Evolutionary conservation across 257 asterid species (phyloP), one percentile per base, ranked within the genome.

Genomic region (Haberlea rhodopensis): DNA sequence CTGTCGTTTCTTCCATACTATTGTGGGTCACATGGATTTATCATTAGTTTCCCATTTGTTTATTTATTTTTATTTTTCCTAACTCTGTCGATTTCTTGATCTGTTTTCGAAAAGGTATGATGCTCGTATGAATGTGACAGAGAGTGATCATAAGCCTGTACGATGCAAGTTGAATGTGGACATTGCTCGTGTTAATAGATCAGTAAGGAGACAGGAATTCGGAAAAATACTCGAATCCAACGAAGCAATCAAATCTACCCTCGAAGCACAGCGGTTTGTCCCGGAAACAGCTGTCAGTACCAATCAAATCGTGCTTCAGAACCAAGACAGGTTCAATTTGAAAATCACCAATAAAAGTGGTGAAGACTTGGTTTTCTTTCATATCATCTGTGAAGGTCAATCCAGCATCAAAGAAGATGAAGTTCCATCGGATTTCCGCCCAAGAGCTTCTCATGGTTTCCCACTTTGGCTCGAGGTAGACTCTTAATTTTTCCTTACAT

Each of bases 391-490:
- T 54, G 82, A 80, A 75, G 96, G 92, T 52, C 99, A 94, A 68
- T 72, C 91, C 73, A 73, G 79, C 65, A 34, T 81, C 72, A 79
- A 67, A 28, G 94, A 83, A 57, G 84, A 73, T 29, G 82, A 73
- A 55, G 76, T 66, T 46, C 51, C 81, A 53, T 63, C 85, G 19
- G 88, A 81, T 1, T 78, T 64, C 57, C 95, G 75, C 19, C 85
- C 85, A 3, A 75, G 97, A 66, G 97, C 85, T 62, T 80, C 89
- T 8, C 84, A 75, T 29, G 94, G 97, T 19, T 82, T 94, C 54
- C 99, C 99, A 1, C 89, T 87, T 26, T 94, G 99, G 99, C 96
- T 94, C 49, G 84, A 94, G 99, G 99, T 90, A 68, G 68, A 18
- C 69, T 7, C 3, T 56, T 24, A 18, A 7, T 16, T 43, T 27